A percentile compares a stretch with the other conserved stretches of the same genome.
Evolutionary conservation across 768 basidiomycete genomes (phyloP).

Genomic region (Pleurotus eryngii): DNA sequence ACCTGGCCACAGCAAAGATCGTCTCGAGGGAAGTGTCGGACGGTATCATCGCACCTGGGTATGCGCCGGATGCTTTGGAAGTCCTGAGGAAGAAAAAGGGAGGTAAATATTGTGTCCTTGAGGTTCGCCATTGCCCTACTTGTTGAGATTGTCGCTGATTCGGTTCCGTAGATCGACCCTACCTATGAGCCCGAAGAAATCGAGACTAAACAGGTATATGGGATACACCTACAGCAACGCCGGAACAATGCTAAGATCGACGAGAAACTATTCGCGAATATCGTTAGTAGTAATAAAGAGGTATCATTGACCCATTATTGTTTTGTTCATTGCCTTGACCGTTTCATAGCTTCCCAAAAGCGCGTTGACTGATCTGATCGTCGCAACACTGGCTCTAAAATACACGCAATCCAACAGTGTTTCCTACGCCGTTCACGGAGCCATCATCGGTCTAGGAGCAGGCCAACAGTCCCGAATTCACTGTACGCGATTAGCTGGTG

Average conservation of each 20-base stretch:
- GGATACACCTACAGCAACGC: slow-evolving; percentile 84
- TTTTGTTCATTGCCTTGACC: too few species aligned
- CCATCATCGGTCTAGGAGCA: slow-evolving; percentile 93
- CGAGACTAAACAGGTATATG: slow-evolving; percentile 96
- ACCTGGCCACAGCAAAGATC: slow-evolving; percentile 91
- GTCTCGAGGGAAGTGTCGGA: slow-evolving; percentile 99
- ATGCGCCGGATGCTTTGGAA: slow-evolving; percentile 82
- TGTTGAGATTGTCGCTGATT: not conserved
- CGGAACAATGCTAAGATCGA: slow-evolving; percentile 91
- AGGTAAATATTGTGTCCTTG: slow-evolving; percentile 96
- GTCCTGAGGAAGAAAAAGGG: slow-evolving; percentile 94
- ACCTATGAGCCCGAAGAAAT: slow-evolving; percentile 70
- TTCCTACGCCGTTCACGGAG: slow-evolving; percentile 88
- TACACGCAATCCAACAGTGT: slow-evolving; percentile 99
- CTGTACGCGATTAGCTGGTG: slow-evolving; percentile 96
- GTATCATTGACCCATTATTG: slow-evolving; percentile 28
- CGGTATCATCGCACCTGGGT: slow-evolving; percentile 96
- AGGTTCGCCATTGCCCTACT: slow-evolving; percentile 44
- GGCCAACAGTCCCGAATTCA: slow-evolving; percentile 99
- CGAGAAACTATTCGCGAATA: slow-evolving; percentile 73
- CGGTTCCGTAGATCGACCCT: slow-evolving; percentile 73
- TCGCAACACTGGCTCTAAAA: slow-evolving; percentile 94
- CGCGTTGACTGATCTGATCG: slow-evolving; percentile 88
- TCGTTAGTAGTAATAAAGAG: slow-evolving; percentile 87
- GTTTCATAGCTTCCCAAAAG: slow-evolving; percentile 59